Conservation (phyloP, 352 stramenopile genomes). For the Phytopythium oedochilum region DNA sequence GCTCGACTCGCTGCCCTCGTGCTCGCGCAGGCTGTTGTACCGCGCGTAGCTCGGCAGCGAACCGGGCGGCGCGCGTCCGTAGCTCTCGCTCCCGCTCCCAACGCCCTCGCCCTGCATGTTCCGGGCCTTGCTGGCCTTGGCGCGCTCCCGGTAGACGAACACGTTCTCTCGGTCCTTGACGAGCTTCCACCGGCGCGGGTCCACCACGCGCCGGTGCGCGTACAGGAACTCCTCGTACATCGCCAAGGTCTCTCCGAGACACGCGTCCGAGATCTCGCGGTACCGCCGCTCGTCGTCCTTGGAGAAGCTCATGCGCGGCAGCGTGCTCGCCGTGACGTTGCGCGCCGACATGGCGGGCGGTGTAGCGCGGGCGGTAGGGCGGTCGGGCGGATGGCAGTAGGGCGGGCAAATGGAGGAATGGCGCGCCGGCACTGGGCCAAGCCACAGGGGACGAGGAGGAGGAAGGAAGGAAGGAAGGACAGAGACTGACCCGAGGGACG, state of each 20-base stretch:
- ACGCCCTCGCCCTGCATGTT: background rate
- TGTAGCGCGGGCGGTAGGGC: background rate
- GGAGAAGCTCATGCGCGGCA: conserved; percentile 25
- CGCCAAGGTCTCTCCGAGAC: conserved; percentile 21
- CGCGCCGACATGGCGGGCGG: conserved; percentile 3
- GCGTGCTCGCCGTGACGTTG: conserved; percentile 12
- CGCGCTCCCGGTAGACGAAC: conserved; percentile 27
- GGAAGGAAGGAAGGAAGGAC: no score
- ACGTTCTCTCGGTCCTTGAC: conserved; percentile 29
- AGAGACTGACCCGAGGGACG: conserved; percentile 1
- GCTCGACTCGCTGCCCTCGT: conserved; percentile 1
- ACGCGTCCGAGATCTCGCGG: conserved; percentile 16
- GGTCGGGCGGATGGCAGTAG: no score
- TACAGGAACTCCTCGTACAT: conserved; percentile 37
- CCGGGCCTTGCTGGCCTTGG: no score
- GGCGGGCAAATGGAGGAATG: background rate
- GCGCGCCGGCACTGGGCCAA: no score
- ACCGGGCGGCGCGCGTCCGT: conserved; percentile 6
- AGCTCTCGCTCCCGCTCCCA: background rate
- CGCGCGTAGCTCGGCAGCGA: conserved; percentile 1
- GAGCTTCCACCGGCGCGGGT: conserved; percentile 33
- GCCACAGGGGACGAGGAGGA: no score
- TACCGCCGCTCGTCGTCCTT: conserved; percentile 26
- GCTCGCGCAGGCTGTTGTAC: background rate
- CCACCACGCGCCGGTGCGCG: conserved; percentile 15